Conservation (phyloP, 169 alveolate genomes). For the Plasmodium fragile region DNA sequence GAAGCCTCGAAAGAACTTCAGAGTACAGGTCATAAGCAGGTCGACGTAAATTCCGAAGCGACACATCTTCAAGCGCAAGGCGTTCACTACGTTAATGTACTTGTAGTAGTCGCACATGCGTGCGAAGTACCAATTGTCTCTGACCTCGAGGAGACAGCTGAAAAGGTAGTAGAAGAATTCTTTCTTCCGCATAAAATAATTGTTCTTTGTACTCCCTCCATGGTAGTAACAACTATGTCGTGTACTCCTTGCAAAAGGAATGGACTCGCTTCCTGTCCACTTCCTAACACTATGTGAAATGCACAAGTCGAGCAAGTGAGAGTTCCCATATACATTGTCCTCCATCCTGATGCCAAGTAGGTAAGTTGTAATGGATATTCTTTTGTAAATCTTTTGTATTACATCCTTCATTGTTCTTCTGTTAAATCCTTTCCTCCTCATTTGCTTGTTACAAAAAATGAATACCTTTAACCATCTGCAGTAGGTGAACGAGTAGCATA, state of each 20-base stretch:
- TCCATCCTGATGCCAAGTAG: background rate
- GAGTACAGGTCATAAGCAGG: background rate
- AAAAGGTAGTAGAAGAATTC: conserved; percentile 7
- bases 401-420: background rate
- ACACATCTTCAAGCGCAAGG: background rate
- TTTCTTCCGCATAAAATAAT: background rate
- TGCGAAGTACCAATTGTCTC: background rate
- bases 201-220: background rate
- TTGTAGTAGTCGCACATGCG: background rate
- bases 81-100: background rate
- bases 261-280: background rate
- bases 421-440: background rate
- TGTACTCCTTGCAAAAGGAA: background rate
- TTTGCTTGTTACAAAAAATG: background rate
- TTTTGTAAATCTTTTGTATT: background rate
- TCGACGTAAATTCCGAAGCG: background rate
- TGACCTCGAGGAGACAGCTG: background rate
- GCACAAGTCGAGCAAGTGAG: background rate
- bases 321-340: background rate
- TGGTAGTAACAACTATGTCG: background rate
- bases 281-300: background rate
- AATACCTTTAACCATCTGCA: background rate
- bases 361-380: background rate
- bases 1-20: conserved; percentile 10
- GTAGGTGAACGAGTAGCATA: background rate